Conservation (phyloP, 2,329 filamentous ascomycete genomes). For the Raffaelea arxii region DNA sequence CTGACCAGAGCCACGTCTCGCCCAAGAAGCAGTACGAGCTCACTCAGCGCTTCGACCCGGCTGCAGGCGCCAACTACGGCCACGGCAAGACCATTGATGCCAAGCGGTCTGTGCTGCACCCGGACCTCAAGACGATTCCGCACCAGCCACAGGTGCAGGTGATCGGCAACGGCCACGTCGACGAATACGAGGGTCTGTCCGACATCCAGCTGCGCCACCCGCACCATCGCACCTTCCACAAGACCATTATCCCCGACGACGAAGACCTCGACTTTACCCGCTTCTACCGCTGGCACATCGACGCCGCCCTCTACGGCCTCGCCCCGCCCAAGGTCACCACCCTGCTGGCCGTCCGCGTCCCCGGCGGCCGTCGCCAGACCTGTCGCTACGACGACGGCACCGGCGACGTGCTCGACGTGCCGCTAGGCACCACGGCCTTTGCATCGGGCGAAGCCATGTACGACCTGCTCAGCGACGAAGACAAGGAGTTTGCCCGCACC, state of each 20-base stretch:
- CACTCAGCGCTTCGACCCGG: conserved; percentile 64
- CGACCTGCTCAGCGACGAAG: conserved; percentile 51
- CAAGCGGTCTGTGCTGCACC: conserved; percentile 58
- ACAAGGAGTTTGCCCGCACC: conserved; percentile 57
- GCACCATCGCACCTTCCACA: conserved; percentile 70
- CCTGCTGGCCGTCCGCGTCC: conserved; percentile 64
- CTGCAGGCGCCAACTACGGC: conserved; percentile 52
- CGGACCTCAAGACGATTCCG: conserved; percentile 70
- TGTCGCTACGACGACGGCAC: conserved; percentile 66
- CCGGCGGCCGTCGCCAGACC: conserved; percentile 40
- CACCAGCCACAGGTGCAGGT: conserved; percentile 73
- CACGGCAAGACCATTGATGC: conserved; percentile 64
- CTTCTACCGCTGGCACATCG: conserved; percentile 75
- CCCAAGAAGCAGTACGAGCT: conserved; percentile 66
- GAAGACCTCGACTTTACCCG: conserved; percentile 40
- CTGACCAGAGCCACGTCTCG: conserved; percentile 52
- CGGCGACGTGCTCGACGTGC: conserved; percentile 54
- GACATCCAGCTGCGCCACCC: conserved; percentile 63
- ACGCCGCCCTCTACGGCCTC: conserved; percentile 65
- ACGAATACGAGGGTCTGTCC: conserved; percentile 59
- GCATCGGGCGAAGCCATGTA: conserved; percentile 64
- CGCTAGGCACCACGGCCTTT: conserved; percentile 69
- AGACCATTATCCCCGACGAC: conserved; percentile 45
- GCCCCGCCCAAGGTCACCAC: conserved; percentile 66
- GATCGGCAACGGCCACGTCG: conserved; percentile 65